Evolutionary conservation across 306 rosid genomes (phyloP).

Genomic region (Vigna trinervia): DNA sequence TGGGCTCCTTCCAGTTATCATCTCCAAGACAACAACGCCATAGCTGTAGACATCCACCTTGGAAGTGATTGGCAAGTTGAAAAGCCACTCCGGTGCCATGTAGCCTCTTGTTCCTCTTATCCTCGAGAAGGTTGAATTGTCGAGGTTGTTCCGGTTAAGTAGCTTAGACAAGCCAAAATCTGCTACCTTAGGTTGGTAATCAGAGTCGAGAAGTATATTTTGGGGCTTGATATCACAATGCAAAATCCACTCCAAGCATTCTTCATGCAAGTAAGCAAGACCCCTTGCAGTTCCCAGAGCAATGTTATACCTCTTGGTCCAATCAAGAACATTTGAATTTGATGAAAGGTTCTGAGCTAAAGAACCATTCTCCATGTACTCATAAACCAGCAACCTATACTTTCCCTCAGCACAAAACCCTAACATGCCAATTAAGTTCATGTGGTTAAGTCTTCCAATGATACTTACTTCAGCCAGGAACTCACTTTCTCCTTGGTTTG

Average conservation of each 20-base stretch:
- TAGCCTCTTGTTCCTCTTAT: constrained; percentile 70
- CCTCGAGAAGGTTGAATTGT: constrained; percentile 52
- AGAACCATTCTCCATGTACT: constrained; percentile 44
- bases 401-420: constrained; percentile 41
- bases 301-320: constrained; percentile 38
- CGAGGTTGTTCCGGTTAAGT: constrained; percentile 28
- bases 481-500: constrained; percentile 35
- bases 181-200: constrained; percentile 29
- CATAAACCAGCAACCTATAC: constrained; percentile 39
- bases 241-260: constrained; percentile 68
- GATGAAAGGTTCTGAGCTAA: constrained; percentile 26
- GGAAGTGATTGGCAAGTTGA: constrained; percentile 34
- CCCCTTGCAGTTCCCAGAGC: constrained; percentile 59
- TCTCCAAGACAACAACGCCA: constrained; percentile 40
- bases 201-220: constrained; percentile 40
- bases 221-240: constrained; percentile 55
- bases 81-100: constrained; percentile 50
- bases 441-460: constrained; percentile 46
- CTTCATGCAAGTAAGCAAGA: constrained; percentile 62
- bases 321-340: constrained; percentile 32
- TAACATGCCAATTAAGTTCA: constrained; percentile 43
- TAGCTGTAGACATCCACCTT: constrained; percentile 48
- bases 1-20: constrained; percentile 41
- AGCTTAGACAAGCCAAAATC: constrained; percentile 45
- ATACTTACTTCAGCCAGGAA: constrained; percentile 34